phyloP scores from a whole-genome alignment of 1,284 basidiomycete species.

The Sporisorium reilianum region DNA sequence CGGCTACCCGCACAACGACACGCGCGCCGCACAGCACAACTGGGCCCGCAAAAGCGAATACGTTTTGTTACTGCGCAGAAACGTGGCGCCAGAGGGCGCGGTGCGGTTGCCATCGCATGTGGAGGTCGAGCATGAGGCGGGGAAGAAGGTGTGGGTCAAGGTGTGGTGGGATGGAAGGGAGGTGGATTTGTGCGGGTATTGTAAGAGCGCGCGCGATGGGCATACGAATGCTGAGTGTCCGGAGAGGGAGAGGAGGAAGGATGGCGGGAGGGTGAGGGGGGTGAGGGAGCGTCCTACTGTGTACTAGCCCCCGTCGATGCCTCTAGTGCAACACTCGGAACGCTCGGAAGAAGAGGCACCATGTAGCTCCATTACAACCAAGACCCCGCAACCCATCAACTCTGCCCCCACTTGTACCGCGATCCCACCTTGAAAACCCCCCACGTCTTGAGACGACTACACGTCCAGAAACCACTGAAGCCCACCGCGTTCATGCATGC shows the following conservation, averaged over 20 bases:
- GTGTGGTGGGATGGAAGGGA: constrained; percentile 4
- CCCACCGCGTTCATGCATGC: too few species aligned
- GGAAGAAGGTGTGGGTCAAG: neutral
- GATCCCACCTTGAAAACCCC: too few species aligned
- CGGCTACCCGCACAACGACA: constrained; percentile 9
- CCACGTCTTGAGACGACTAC: too few species aligned
- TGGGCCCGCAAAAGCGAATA: neutral
- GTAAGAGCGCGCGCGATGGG: neutral
- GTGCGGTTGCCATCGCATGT: neutral
- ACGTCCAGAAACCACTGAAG: too few species aligned
- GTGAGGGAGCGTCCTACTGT: neutral
- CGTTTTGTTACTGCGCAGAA: neutral
- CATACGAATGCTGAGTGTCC: neutral
- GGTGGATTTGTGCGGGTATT: constrained; percentile 9
- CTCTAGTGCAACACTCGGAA: too few species aligned
- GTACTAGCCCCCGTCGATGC: too few species aligned
- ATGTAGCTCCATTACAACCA: too few species aligned
- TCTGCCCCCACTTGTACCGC: too few species aligned
- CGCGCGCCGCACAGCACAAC: neutral
- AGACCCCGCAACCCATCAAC: too few species aligned
- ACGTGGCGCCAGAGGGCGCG: neutral
- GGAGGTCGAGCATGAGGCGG: neutral
- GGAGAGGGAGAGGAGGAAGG: neutral
- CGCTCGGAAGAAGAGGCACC: too few species aligned
- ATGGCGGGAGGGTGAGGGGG: neutral